These are phyloP conservation scores for Arabidopsis hybrid DNA, from an alignment of 441 rosid species.

Conservation along the genomic window DNA sequence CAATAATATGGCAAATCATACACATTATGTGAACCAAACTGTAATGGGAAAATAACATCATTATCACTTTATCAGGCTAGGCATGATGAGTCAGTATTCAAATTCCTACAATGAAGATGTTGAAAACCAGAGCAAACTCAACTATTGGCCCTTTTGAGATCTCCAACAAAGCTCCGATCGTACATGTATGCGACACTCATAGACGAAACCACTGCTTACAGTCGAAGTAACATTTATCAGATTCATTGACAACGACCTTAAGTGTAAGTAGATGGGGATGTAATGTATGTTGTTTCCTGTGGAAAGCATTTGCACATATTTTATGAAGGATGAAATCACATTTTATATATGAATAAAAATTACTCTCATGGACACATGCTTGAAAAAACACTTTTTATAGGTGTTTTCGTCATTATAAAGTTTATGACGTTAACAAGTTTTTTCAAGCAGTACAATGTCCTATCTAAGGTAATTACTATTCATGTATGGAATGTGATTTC, in stretches of 20 bases:
- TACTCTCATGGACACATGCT: neutral
- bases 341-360: conserved; percentile 1
- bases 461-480: neutral
- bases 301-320: conserved; percentile 12
- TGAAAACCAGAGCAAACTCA: conserved; percentile 1
- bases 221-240: conserved; percentile 12
- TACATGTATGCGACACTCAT: neutral
- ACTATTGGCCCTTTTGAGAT: neutral
- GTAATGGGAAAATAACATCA: conserved; percentile 4
- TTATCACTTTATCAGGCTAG: too few species aligned
- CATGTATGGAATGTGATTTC: conserved; percentile 29
- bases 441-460: neutral
- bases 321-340: conserved; percentile 17
- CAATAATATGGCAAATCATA: neutral
- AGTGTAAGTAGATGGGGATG: conserved; percentile 20
- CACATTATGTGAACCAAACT: neutral
- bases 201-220: neutral
- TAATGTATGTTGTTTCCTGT: neutral
- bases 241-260: conserved; percentile 1
- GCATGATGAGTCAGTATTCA: neutral
- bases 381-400: neutral
- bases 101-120: neutral
- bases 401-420: neutral
- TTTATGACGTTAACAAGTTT: neutral
- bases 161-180: neutral